Base-by-base conservation (phyloP, 176 grass and related monocot genomes). In the Paspalum notatum region DNA sequence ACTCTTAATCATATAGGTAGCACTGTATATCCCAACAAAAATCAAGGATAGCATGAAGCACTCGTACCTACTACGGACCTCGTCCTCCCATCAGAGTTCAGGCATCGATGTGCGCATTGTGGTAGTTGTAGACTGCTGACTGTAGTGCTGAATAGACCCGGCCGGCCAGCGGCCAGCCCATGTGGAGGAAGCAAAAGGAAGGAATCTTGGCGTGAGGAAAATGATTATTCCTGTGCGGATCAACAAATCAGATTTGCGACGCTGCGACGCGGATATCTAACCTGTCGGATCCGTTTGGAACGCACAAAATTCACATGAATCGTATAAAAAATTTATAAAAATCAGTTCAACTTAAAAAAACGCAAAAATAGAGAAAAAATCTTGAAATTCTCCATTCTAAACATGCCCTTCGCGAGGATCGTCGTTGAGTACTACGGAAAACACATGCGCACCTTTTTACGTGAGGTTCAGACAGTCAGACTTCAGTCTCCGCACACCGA, bases 361-460 rank as follows among this genome's bases (percentile, higher is more conserved):
- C n/a, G n/a, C n/a, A n/a, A n/a, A n/a, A n/a, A n/a, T n/a, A n/a
- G n/a, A n/a, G n/a, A n/a, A n/a, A n/a, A n/a, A n/a, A n/a, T n/a
- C n/a, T n/a, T n/a, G n/a, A n/a, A n/a, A n/a, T n/a, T n/a, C n/a
- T n/a, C n/a, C n/a, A n/a, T n/a, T n/a, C n/a, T n/a, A n/a, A n/a
- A n/a, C n/a, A n/a, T n/a, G n/a, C n/a, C n/a, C n/a, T n/a, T n/a
- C n/a, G n/a, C n/a, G n/a, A n/a, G n/a, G n/a, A n/a, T n/a, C n/a
- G n/a, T n/a, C n/a, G n/a, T n/a, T n/a, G n/a, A n/a, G 42, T 18
- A 8, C 14, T 63, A 63, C 15, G 25, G 24, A 14, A 61, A 26
- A 73, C 41, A 9, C 59, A 18, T 15, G 41, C 60, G 47, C 37
- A 8, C 12, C 76, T 70, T 86, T 81, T 75, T 4, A 75, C 61